Conservation (phyloP, 495 filamentous ascomycete species). For the Penicillium simplicissimum region DNA sequence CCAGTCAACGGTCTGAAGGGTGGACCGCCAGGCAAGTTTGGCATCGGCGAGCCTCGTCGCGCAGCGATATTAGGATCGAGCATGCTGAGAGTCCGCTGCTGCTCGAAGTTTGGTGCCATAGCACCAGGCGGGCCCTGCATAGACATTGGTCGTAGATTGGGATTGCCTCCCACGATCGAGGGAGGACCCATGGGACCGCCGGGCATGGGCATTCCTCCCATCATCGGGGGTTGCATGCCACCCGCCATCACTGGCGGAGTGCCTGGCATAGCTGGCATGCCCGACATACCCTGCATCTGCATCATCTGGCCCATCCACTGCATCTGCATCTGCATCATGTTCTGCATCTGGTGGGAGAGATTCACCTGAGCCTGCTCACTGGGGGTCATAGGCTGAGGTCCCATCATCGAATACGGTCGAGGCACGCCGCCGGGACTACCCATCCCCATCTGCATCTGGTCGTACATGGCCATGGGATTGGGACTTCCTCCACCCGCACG, state of each 20-base stretch:
- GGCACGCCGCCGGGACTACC: constrained; percentile 34
- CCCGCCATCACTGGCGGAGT: constrained; percentile 22
- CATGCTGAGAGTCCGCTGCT: constrained; percentile 76
- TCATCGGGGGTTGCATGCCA: constrained; percentile 22
- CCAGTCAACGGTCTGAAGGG: constrained; percentile 35
- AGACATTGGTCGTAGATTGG: constrained; percentile 43
- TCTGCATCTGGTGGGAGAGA: constrained; percentile 83
- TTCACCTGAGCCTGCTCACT: constrained; percentile 78
- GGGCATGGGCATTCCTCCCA: constrained; percentile 29
- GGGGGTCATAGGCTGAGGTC: constrained; percentile 36
- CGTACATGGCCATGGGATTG: constrained; percentile 55
- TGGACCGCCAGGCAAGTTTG: constrained; percentile 31
- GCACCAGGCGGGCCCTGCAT: constrained; percentile 33
- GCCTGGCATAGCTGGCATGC: not conserved
- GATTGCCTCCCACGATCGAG: constrained; percentile 17
- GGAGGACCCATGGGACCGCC: constrained; percentile 22
- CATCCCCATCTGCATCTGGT: constrained; percentile 22
- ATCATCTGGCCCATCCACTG: constrained; percentile 77
- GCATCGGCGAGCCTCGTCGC: constrained; percentile 44
- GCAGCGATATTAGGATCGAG: constrained; percentile 67
- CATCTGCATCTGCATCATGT: constrained; percentile 94
- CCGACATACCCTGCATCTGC: constrained; percentile 59
- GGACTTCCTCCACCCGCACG: constrained; percentile 64
- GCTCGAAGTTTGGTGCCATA: constrained; percentile 19
- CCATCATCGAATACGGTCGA: constrained; percentile 50